Conservation (phyloP, 2,329 filamentous ascomycete species). For the Tolypocladium sp. region DNA sequence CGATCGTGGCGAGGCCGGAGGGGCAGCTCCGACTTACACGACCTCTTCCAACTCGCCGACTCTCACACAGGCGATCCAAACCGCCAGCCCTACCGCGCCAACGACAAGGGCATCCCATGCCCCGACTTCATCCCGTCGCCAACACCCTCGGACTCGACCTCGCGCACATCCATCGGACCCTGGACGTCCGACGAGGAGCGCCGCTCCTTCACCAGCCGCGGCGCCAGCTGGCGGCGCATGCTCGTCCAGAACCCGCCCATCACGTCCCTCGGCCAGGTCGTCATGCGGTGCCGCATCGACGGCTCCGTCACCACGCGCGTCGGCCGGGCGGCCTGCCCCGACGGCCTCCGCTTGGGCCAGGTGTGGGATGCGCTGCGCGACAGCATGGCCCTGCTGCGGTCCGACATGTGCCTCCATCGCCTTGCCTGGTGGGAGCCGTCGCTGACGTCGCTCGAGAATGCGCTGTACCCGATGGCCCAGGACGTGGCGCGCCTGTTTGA, state of each 20-base stretch:
- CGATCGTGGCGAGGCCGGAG: neutral
- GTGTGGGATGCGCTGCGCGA: neutral
- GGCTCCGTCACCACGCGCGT: too few species aligned
- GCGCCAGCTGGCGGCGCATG: too few species aligned
- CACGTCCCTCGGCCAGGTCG: too few species aligned
- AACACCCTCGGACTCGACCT: too few species aligned
- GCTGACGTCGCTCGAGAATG: neutral
- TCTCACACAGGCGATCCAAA: neutral
- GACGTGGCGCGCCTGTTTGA: neutral
- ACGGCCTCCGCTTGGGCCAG: neutral
- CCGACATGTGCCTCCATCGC: neutral
- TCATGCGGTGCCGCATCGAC: too few species aligned
- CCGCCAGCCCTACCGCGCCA: too few species aligned
- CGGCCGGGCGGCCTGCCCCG: neutral
- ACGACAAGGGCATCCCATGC: neutral
- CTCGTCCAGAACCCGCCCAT: too few species aligned
- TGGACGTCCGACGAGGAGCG: too few species aligned
- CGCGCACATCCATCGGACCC: too few species aligned
- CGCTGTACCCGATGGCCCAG: neutral
- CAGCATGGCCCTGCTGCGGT: neutral
- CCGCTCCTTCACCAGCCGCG: too few species aligned
- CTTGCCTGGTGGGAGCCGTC: neutral
- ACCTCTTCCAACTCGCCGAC: neutral
- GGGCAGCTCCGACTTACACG: neutral
- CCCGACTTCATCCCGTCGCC: too few species aligned